Base-by-base conservation (phyloP, 495 filamentous ascomycete genomes). In the Neurospora discreta region DNA sequence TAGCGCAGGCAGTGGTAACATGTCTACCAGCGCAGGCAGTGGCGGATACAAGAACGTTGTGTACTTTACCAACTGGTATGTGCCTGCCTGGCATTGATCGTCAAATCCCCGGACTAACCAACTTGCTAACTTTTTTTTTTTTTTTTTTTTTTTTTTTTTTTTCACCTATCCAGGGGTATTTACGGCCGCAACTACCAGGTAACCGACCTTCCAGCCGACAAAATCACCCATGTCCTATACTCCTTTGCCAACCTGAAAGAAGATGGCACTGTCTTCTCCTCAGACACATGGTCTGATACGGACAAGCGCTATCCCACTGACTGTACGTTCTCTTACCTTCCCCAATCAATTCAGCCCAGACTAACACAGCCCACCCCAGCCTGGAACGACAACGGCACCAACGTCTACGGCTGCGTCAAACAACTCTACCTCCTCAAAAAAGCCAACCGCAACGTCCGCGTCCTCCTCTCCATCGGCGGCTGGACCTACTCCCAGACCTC, bases 341-440 rank as follows among this genome's bases (percentile, higher is more conserved):
- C 7, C 38, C 7, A 38, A 4, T 7, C 38, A 38, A 38, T 1
- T 8, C 38, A 38, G 36, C 36, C 33, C 2, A 38, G 4, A 38
- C 38, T 38, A 38, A 38, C 38, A 38, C 38, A 38, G 8, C 7
- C 33, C 36, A 38, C 7, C 33, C 36, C 71, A 85, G 82, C 83
- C 1, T 85, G 82, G 82, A 81, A 80, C 36, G 83, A 84, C 20
- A 23, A 71, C 0, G 83, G 89, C 33, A 89, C 79, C 68, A 94
- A 94, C 75, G 86, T 91, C 74, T 93, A 94, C 78, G 93, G 93
- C 71, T 94, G 89, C 78, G 78, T 93, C 39, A 95, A 97, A 83
- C 95, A 98, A 80, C 87, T 98, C 6, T 93, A 87, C 81, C 84
- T 94, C 40, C 86, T 94, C 44, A 98, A 98, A 85, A 89, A 94